Evolutionary conservation across 2,329 filamentous ascomycete genomes (phyloP).

Genomic region (Coniochaeta pulveracea): DNA sequence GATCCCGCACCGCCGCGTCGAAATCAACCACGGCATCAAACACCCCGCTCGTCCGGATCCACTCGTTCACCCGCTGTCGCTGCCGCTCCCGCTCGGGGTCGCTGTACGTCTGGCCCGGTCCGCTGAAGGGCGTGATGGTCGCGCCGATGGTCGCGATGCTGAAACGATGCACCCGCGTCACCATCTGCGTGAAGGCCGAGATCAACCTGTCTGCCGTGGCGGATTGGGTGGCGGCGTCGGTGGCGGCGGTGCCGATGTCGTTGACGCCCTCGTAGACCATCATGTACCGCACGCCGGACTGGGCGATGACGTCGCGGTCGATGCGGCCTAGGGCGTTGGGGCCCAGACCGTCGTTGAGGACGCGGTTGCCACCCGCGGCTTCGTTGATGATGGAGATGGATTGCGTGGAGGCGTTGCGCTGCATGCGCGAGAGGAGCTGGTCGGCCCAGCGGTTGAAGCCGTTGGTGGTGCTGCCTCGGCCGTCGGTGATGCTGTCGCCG

Average conservation of each 20-base stretch:
- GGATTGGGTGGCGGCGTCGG: slow-evolving; percentile 28
- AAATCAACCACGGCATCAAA: slow-evolving; percentile 56
- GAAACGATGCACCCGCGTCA: slow-evolving; percentile 35
- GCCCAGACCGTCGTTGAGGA: slow-evolving; percentile 47
- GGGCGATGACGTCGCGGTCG: slow-evolving; percentile 48
- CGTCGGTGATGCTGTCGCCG: slow-evolving; percentile 58
- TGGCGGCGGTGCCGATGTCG: slow-evolving; percentile 43
- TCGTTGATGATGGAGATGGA: slow-evolving; percentile 40
- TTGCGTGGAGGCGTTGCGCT: slow-evolving; percentile 15
- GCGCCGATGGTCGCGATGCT: slow-evolving; percentile 45
- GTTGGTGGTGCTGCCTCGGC: slow-evolving; percentile 47
- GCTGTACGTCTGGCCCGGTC: slow-evolving; percentile 38
- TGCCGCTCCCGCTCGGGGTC: slow-evolving; percentile 39
- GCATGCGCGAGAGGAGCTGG: slow-evolving; percentile 30
- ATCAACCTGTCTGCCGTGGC: slow-evolving; percentile 35
- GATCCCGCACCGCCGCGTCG: slow-evolving; percentile 40
- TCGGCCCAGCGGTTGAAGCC: slow-evolving; percentile 38
- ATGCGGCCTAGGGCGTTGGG: slow-evolving; percentile 45
- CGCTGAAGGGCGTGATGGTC: slow-evolving; percentile 31
- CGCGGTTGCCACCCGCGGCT: slow-evolving; percentile 51
- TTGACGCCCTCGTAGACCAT: slow-evolving; percentile 54
- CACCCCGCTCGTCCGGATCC: slow-evolving; percentile 39
- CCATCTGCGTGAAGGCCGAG: slow-evolving; percentile 44
- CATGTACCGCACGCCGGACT: slow-evolving; percentile 39
- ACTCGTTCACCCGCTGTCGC: slow-evolving; percentile 43